Evolutionary conservation across 352 stramenopile species (phyloP), one percentile per base, ranked within the genome.

Genomic region (Phytopythium vexans): DNA sequence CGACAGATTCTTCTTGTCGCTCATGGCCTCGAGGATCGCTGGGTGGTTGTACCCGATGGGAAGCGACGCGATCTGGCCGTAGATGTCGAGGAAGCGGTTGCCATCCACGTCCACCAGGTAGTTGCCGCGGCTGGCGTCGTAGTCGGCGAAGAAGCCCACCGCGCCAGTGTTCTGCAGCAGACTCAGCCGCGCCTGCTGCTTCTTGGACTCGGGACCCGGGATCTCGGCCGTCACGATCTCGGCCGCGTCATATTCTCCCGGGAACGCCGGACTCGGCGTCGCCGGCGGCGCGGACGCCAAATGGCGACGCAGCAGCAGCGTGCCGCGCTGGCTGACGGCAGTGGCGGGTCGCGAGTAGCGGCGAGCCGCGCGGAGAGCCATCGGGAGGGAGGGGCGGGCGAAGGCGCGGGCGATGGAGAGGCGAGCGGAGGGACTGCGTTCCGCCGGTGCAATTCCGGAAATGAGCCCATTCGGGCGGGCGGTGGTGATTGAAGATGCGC

Each of bases 41-140:
- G 84, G 84, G 61, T 94, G 84, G 66, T 94, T 94, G 72, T 94
- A 94, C n/a, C 84, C 84, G 21, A 94, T 71, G 3, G 82, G 82
- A 31, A 94, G 67, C 45, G 84, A 94, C 54, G 82, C 79, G 60
- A 94, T 94, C 55, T 94, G 84, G 36, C 77, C 82, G 60, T 89
- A 94, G 35, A 94, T 77, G 45, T 94, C 84, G 15, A 94, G 66
- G 52, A 87, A 91, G 38, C 77, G 79, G 59, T 94, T 94, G 49
- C 82, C 84, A 38, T 94, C 84, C 21, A 92, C 78, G 51, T 94
- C 84, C 15, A 92, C 84, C 41, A 94, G 68, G 64, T 94, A 94
- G 68, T 94, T 94, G 56, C 84, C 84, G 16, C 66, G 73, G 52
- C 82, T 92, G 42, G 68, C 67, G 8, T 65, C 69, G 51, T 94